These are phyloP conservation scores for Coemansia erecta DNA, from an alignment of 192 early-diverging fungal species.

Conservation along the genomic window DNA sequence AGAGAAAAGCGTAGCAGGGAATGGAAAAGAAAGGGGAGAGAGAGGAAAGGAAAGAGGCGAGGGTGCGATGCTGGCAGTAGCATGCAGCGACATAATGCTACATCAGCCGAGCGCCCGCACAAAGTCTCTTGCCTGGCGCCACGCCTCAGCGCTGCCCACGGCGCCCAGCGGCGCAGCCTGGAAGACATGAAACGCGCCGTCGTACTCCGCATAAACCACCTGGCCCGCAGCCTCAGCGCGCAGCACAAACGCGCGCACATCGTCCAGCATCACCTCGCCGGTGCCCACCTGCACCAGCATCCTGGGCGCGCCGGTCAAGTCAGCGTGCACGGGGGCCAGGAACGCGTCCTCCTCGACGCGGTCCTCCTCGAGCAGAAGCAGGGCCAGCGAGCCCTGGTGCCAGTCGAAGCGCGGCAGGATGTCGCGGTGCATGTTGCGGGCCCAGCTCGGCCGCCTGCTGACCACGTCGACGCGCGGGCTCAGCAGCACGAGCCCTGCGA, in stretches of 20 bases:
- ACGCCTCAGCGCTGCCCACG: background rate
- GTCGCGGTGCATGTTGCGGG: conserved; percentile 11
- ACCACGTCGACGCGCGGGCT: conserved; percentile 44
- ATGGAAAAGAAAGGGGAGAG: too few species aligned
- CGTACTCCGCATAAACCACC: conserved; percentile 9
- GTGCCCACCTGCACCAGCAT: conserved; percentile 39
- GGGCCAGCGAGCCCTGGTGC: background rate
- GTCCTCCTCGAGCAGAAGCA: conserved; percentile 11
- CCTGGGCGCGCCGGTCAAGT: conserved; percentile 21
- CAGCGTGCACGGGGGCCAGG: conserved; percentile 31
- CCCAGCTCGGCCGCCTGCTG: conserved; percentile 20
- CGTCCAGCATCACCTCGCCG: conserved; percentile 39
- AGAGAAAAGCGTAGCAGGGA: too few species aligned
- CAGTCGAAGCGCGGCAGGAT: conserved; percentile 2
- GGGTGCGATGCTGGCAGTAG: too few species aligned
- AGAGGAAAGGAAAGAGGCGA: too few species aligned
- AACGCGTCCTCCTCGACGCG: conserved; percentile 21
- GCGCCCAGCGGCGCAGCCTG: conserved; percentile 14
- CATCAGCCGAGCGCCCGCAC: background rate
- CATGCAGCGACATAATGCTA: background rate
- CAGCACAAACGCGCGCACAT: conserved; percentile 38
- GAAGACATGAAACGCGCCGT: conserved; percentile 40
- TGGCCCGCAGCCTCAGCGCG: background rate
- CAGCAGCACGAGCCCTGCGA: conserved; percentile 16
- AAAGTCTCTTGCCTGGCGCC: conserved; percentile 20